phyloP scores from a whole-genome alignment of 805 yeast genomes.

The Saccharomycopsis oosterbeekiorum region DNA sequence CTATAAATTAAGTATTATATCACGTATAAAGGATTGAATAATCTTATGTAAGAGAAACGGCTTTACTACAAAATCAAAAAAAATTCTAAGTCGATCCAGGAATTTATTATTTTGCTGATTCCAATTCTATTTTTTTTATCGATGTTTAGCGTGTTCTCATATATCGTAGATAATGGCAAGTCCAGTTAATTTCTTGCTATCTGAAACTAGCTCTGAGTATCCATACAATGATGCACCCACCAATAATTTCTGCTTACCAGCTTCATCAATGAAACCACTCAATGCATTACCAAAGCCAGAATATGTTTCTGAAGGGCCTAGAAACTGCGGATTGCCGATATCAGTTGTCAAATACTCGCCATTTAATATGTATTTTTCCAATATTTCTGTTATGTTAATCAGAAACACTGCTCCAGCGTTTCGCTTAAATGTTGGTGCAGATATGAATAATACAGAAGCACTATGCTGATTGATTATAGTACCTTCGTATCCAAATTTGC shows the following conservation, averaged over 20 bases:
- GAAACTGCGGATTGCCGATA: not conserved
- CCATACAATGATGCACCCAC: conserved; percentile 33
- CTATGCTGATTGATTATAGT: not conserved
- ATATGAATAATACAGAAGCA: not conserved
- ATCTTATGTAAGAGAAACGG: too few relatives aligned
- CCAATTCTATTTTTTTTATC: too few relatives aligned
- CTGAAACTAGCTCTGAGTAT: conserved; percentile 24
- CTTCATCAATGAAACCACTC: not conserved
- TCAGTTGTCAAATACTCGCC: not conserved
- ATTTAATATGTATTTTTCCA: not conserved
- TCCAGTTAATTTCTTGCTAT: conserved; percentile 26
- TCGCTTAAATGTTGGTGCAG: conserved; percentile 3
- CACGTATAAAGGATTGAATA: too few relatives aligned
- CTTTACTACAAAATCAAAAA: too few relatives aligned
- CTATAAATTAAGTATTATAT: too few relatives aligned
- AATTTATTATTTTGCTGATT: too few relatives aligned
- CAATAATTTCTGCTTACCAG: conserved; percentile 20
- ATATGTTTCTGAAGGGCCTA: not conserved
- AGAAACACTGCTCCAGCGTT: conserved; percentile 5
- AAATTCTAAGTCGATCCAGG: too few relatives aligned
- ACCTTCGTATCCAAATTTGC: conserved; percentile 9
- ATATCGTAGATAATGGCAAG: not conserved
- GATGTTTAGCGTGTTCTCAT: not conserved
- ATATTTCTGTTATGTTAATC: not conserved
- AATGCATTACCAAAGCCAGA: conserved; percentile 10